A percentile compares a stretch with the other conserved stretches of the same genome.
Evolutionary conservation across 805 yeast species (phyloP).

Genomic region (Tetrapisispora taiwanensis): DNA sequence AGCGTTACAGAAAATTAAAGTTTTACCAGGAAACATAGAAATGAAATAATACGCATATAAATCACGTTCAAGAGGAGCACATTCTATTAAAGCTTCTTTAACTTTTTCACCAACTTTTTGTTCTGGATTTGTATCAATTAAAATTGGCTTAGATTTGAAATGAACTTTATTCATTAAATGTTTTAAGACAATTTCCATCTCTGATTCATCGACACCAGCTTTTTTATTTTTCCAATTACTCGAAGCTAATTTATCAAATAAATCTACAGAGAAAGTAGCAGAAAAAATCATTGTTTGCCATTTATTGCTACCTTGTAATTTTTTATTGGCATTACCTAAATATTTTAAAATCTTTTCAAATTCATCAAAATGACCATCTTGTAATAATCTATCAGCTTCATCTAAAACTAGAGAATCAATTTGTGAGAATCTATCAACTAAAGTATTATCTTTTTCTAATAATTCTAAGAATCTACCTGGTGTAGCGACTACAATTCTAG

Average conservation of each 20-base stretch:
- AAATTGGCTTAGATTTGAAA: conserved; percentile 59
- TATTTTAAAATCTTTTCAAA: conserved; percentile 69
- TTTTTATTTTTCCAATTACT: conserved; percentile 27
- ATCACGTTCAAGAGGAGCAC: conserved; percentile 85
- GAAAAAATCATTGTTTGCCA: conserved; percentile 91
- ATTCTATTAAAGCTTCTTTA: conserved; percentile 81
- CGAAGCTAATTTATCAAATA: conserved; percentile 63
- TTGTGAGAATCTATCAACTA: conserved; percentile 34
- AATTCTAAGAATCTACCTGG: conserved; percentile 88
- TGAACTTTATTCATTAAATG: conserved; percentile 59
- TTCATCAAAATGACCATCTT: conserved; percentile 94
- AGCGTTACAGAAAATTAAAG: conserved; percentile 88
- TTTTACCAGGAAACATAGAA: conserved; percentile 76
- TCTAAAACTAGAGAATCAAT: conserved; percentile 60
- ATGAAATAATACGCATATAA: conserved; percentile 80
- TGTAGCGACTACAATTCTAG: conserved; percentile 73
- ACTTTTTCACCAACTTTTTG: conserved; percentile 66
- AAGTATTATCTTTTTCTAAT: conserved; percentile 46
- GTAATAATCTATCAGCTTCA: conserved; percentile 91
- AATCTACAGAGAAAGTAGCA: conserved; percentile 80
- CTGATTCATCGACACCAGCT: conserved; percentile 21
- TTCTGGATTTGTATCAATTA: conserved; percentile 80
- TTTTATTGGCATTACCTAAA: conserved; percentile 34
- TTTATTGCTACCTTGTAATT: conserved; percentile 30
- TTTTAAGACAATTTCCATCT: conserved; percentile 50